Evolutionary conservation across 495 filamentous ascomycete species (phyloP).

Genomic region (Cercophora scortea): DNA sequence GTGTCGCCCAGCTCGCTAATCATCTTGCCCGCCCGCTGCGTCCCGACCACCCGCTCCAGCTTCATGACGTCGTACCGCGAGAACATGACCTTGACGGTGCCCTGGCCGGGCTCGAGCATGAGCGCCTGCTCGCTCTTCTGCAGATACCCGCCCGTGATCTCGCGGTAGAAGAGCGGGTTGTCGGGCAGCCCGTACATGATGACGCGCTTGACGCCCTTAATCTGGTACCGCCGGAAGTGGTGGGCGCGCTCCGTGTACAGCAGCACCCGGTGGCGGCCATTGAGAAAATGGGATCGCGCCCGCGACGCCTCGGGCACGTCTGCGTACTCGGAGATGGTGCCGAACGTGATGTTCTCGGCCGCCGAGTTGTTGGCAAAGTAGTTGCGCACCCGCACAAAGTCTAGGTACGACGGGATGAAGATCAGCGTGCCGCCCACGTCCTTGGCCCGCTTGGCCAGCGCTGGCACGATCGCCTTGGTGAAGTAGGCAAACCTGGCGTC

Average conservation of each 20-base stretch:
- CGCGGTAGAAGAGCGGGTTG: conserved; percentile 80
- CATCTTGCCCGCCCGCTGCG: conserved; percentile 64
- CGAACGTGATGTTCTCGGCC: conserved; percentile 67
- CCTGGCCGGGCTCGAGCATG: conserved; percentile 37
- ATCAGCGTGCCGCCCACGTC: conserved; percentile 57
- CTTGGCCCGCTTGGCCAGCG: conserved; percentile 52
- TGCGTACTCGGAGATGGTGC: conserved; percentile 81
- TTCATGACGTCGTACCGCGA: conserved; percentile 82
- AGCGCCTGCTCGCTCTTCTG: conserved; percentile 47
- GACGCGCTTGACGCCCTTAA: conserved; percentile 71
- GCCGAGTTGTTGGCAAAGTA: conserved; percentile 69
- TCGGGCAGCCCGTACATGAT: conserved; percentile 86
- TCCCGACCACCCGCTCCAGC: conserved; percentile 83
- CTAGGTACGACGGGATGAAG: conserved; percentile 86
- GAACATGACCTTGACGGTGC: conserved; percentile 65
- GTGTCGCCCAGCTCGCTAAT: conserved; percentile 75
- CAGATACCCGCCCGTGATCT: conserved; percentile 69
- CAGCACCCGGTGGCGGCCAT: conserved; percentile 70
- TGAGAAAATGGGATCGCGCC: conserved; percentile 79
- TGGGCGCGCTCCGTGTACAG: conserved; percentile 91
- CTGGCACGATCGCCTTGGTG: conserved; percentile 66
- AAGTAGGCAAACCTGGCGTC: conserved; percentile 92
- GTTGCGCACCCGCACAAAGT: conserved; percentile 89
- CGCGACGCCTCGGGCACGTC: conserved; percentile 66
- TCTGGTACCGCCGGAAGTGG: conserved; percentile 78